Evolutionary conservation across 1,284 basidiomycete genomes (phyloP).

Genomic region (Gomphus sp.): DNA sequence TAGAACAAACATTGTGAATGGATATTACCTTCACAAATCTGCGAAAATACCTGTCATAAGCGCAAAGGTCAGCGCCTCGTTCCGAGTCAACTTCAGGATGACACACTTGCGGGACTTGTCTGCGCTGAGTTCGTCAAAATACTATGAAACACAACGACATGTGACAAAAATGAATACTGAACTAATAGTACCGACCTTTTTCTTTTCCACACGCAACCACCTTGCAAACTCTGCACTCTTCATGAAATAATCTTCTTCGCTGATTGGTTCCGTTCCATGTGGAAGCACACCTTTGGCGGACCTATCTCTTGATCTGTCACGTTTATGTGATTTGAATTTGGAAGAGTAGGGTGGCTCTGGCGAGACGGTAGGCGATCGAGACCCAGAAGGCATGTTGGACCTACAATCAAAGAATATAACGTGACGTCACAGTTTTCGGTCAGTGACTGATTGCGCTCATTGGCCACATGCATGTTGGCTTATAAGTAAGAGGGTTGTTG

Average conservation of each 20-base stretch:
- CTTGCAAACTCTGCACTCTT: conserved; percentile 68
- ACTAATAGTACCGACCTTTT: conserved; percentile 41
- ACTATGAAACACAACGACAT: conserved; percentile 30
- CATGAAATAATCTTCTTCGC: conserved; percentile 68
- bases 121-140: conserved; percentile 67
- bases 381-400: background rate
- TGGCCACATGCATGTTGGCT: too few species aligned
- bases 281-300: conserved; percentile 32
- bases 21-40: conserved; percentile 66
- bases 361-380: background rate
- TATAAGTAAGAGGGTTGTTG: too few species aligned
- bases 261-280: conserved; percentile 43
- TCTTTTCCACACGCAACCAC: conserved; percentile 73
- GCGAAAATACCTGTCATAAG: conserved; percentile 57
- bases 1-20: conserved; percentile 2
- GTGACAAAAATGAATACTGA: background rate
- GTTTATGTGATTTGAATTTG: background rate
- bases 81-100: background rate
- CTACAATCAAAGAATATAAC: background rate
- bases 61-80: conserved; percentile 19
- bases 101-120: conserved; percentile 64
- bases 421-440: background rate
- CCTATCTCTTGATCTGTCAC: background rate
- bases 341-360: background rate
- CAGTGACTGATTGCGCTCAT: too few species aligned